Conservation (phyloP, 495 filamentous ascomycete species). For the Durotheca rogersii region DNA sequence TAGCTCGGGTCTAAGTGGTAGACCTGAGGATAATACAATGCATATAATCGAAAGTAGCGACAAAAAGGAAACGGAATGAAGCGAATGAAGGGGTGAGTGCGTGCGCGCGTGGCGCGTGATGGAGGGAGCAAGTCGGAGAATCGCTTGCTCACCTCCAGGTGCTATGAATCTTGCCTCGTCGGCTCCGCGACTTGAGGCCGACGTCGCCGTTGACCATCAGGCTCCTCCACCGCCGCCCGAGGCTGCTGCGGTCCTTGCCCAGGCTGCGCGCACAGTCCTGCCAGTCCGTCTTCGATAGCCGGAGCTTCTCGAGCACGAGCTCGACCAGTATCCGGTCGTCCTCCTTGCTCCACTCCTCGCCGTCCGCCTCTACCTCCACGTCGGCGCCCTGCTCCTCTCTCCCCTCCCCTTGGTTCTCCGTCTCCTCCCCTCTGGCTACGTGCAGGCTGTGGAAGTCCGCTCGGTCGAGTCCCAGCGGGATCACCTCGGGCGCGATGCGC, state of each 20-base stretch:
- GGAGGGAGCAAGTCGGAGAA: no score
- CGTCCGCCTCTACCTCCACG: constrained; percentile 47
- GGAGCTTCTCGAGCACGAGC: constrained; percentile 72
- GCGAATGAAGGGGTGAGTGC: constrained; percentile 15
- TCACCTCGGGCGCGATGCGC: constrained; percentile 62
- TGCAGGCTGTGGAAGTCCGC: constrained; percentile 64
- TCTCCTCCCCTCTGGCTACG: constrained; percentile 36
- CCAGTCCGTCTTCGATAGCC: constrained; percentile 72
- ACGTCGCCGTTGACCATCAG: constrained; percentile 63
- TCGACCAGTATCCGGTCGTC: constrained; percentile 72
- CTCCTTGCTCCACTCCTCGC: constrained; percentile 60
- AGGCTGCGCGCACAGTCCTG: constrained; percentile 73
- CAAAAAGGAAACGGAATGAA: constrained; percentile 15
- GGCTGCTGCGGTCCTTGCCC: constrained; percentile 63
- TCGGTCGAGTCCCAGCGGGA: constrained; percentile 66
- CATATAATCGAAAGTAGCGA: constrained; percentile 12
- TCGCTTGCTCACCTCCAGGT: constrained; percentile 57
- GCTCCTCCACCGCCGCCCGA: constrained; percentile 70
- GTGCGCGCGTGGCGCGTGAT: no score
- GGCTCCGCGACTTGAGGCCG: constrained; percentile 51
- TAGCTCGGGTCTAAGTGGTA: constrained; percentile 8
- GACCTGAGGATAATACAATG: no score
- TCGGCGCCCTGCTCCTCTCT: constrained; percentile 39
- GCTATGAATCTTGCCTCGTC: constrained; percentile 51
- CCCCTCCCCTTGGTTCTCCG: no score